phyloP scores from a whole-genome alignment of 805 yeast genomes.

The Maudiozyma bulderi region DNA sequence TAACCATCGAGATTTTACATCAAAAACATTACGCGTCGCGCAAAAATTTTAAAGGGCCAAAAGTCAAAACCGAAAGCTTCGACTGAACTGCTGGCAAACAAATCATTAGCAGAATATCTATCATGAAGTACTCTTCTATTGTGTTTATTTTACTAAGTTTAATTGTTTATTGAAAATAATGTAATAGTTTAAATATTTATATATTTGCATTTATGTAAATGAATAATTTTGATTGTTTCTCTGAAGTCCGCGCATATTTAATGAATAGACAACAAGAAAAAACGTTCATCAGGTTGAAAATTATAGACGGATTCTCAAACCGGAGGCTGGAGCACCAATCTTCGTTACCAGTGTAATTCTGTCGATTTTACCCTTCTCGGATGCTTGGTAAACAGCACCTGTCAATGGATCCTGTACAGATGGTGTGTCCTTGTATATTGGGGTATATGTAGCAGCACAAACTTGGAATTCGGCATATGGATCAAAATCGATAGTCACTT shows the following conservation, averaged over 20 bases:
- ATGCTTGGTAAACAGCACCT: constrained; percentile 75
- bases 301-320: constrained; percentile 45
- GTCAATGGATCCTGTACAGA: constrained; percentile 70
- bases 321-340: constrained; percentile 89
- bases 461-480: constrained; percentile 85
- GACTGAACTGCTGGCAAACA: neutral
- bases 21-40: neutral
- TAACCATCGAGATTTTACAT: too few species aligned
- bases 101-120: neutral
- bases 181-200: too few species aligned
- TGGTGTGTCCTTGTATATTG: constrained; percentile 73
- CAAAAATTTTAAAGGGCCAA: neutral
- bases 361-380: constrained; percentile 73
- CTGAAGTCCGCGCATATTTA: too few species aligned
- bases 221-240: too few species aligned
- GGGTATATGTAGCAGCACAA: constrained; percentile 80
- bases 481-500: constrained; percentile 84
- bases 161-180: too few species aligned
- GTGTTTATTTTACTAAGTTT: too few species aligned
- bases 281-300: too few species aligned
- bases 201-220: too few species aligned
- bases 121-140: neutral
- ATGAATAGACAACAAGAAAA: too few species aligned
- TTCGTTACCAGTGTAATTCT: constrained; percentile 63
- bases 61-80: neutral